Evolutionary conservation across 345 rosid genomes (phyloP).

Genomic region (Brassica rapa): DNA sequence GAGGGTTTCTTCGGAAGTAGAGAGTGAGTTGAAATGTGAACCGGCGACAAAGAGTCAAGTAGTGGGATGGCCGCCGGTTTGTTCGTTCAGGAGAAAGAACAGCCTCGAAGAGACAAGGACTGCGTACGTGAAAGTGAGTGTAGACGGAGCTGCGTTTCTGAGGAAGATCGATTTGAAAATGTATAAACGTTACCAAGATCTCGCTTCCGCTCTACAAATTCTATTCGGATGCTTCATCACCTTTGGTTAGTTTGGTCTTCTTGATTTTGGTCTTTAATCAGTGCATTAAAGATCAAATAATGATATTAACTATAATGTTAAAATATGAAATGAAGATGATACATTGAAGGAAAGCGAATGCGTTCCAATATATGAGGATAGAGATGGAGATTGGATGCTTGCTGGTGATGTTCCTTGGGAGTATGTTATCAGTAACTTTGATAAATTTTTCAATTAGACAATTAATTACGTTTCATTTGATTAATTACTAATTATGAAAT

Average conservation of each 20-base stretch:
- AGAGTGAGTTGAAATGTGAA: conserved; percentile 36
- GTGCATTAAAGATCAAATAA: background rate
- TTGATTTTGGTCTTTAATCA: background rate
- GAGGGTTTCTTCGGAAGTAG: conserved; percentile 58
- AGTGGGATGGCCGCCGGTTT: conserved; percentile 94
- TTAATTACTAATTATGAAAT: background rate
- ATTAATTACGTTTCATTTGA: background rate
- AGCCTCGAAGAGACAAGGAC: conserved; percentile 36
- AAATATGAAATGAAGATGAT: conserved; percentile 37
- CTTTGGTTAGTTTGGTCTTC: conserved; percentile 43
- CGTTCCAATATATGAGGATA: conserved; percentile 78
- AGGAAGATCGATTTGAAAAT: conserved; percentile 71
- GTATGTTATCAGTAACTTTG: conserved; percentile 41
- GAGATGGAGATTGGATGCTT: conserved; percentile 87
- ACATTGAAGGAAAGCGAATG: conserved; percentile 48
- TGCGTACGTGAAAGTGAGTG: conserved; percentile 69
- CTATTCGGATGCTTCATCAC: conserved; percentile 60
- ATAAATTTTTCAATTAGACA: background rate
- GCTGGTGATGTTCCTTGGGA: conserved; percentile 93
- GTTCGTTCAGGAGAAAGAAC: conserved; percentile 69
- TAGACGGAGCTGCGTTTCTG: conserved; percentile 84
- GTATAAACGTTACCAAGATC: conserved; percentile 57
- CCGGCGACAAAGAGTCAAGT: conserved; percentile 51
- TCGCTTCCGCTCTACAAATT: conserved; percentile 61
- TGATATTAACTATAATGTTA: background rate